Evolutionary conservation across 2,329 filamentous ascomycete species (phyloP), one percentile per base, ranked within the genome.

Genomic region (Incumbomyces delicatus): DNA sequence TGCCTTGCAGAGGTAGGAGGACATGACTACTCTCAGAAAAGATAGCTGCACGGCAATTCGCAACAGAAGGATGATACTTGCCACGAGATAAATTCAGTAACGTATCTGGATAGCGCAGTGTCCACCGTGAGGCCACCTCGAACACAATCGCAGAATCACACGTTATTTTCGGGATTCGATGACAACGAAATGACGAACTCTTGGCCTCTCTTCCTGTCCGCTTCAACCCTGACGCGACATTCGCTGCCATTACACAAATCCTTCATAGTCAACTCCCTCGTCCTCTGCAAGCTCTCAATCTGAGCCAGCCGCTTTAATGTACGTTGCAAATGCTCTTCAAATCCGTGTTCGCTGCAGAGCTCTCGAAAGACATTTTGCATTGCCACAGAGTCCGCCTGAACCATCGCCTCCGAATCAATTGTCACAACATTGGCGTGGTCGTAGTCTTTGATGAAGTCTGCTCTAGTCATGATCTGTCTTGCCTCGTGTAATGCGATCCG

Each of bases 381-480:
- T 2, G 92, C 92, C 18, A 98, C 90, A 1, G 83, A 90, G 63
- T 94, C 90, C 1, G 92, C 90, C 39, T 92, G 81, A 7, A 96
- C 92, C 63, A 85, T 83, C n/a, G 88, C 87, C 34, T 77, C 75
- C 48, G 82, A 87, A 49, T 94, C 89, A 59, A 98, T 96, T 52
- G 86, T 92, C 67, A 96, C 95, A 49, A 98, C 78, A 62, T 95
- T 96, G 49, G 92, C 78, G 53, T 92, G 86, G 67, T 98, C 92
- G 61, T 96, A 89, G 50, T 81, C 76, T 55, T 90, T 81, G 58
- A 96, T 89, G 63, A 96, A 98, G 65, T 98, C 92, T 49, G 87
- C 83, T 45, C 92, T 77, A 12, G 92, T 96, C 89, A 95, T 95
- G 62, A 95, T 83, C 65, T 95, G 77, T 52, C 90, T 83, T 0